Evolutionary conservation across 805 yeast species (phyloP), one percentile per base, ranked within the genome.

Genomic region (Lipomyces orientalis): DNA sequence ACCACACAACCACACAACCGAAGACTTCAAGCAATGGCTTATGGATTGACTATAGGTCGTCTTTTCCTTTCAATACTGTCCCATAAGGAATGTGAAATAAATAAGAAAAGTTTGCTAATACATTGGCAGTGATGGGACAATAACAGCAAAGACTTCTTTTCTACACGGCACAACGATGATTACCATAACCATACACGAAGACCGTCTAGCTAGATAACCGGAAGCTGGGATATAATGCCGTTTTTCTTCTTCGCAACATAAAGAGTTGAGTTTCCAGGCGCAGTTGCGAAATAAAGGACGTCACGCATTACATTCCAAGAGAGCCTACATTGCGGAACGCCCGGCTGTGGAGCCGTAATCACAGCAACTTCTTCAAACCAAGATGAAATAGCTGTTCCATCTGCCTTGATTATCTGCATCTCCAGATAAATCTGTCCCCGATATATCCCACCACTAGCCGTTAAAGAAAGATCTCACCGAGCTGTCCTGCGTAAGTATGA

Each of bases 341-440:
- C 54, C 19, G 54, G 54, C 25, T 49, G 10, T n/a, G 54, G 25
- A 49, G 54, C 54, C 7, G 54, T 49, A 49, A 49, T 49, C 19
- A 49, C 54, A 49, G 54, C 54, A 49, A 49, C 25, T 49, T 49
- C 54, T 49, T 49, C 54, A 49, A 49, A 49, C 54, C 54, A 49
- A 49, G 54, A 12, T 49, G 54, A 49, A 49, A 49, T 19, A 16
- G 54, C 54, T 8, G 54, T 49, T 49, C 39, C 39, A 35, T 35
- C 39, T 35, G 39, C 39, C 39, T 35, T 9, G 39, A 9, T 35
- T 35, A 35, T 35, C 39, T 35, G 39, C 39, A 35, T 35, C 39
- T 35, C 39, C 9, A 35, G 6, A 35, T 7, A 6, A 35, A 35
- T 35, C 39, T n/a, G n/a, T n/a, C n/a, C n/a, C n/a, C n/a, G n/a